These are phyloP conservation scores for Trametes cinnabarina DNA, from an alignment of 768 basidiomycete genomes.

Conservation along the genomic window DNA sequence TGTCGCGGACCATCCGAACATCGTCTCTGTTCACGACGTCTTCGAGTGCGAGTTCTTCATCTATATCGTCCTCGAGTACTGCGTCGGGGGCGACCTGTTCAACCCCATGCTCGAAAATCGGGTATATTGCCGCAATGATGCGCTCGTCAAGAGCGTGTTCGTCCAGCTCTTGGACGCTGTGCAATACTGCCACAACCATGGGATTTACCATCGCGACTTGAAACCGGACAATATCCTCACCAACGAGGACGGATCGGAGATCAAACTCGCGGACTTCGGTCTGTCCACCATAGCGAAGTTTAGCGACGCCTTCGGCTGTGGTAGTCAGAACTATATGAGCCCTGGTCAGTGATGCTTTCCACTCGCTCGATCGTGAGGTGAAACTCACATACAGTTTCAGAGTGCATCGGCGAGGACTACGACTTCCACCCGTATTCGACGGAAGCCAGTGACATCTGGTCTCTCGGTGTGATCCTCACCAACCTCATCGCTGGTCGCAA, in stretches of 20 bases:
- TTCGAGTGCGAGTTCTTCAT: conserved; percentile 61
- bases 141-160: conserved; percentile 47
- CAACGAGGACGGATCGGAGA: conserved; percentile 36
- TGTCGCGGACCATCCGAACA: conserved; percentile 55
- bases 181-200: conserved; percentile 46
- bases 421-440: conserved; percentile 30
- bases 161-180: conserved; percentile 56
- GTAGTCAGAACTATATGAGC: conserved; percentile 27
- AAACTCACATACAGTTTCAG: conserved; percentile 11
- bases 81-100: conserved; percentile 46
- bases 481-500: conserved; percentile 52
- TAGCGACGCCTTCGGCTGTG: conserved; percentile 23
- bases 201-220: conserved; percentile 57
- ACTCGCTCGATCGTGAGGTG: neutral
- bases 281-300: conserved; percentile 23
- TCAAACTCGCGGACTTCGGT: conserved; percentile 48
- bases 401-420: conserved; percentile 25
- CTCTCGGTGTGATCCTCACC: conserved; percentile 49
- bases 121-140: conserved; percentile 42
- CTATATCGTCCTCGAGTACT: conserved; percentile 63
- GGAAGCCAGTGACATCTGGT: conserved; percentile 39
- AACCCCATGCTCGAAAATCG: conserved; percentile 39
- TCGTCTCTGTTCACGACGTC: conserved; percentile 68
- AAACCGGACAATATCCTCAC: conserved; percentile 55
- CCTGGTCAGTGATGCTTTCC: conserved; percentile 24